Percentiles rank a stretch among this genome's conserved stretches.
These are phyloP conservation scores for Monilinia polystroma DNA, from an alignment of 2,329 filamentous ascomycete species.

Conservation along the genomic window DNA sequence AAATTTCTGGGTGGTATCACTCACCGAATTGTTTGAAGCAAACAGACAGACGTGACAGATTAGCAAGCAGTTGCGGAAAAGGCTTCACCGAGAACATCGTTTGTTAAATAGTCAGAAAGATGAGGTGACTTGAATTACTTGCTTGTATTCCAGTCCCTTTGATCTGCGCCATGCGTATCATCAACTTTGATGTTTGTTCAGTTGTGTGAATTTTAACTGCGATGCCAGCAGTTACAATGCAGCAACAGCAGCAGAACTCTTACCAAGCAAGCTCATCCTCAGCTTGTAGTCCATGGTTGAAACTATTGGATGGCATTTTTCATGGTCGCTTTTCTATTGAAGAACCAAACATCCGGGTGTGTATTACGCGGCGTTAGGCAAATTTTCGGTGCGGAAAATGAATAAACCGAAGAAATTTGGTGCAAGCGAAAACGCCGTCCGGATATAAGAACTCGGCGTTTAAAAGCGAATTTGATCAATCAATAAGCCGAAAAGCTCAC, in stretches of 20 bases:
- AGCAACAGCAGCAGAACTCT: too few relatives aligned
- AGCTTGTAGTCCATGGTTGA: too few relatives aligned
- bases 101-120: not conserved
- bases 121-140: not conserved
- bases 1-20: not conserved
- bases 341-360: too few relatives aligned
- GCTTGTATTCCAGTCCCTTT: not conserved
- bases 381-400: not conserved
- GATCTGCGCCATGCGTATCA: not conserved
- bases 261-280: too few relatives aligned
- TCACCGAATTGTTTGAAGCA: not conserved
- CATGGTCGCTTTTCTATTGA: too few relatives aligned
- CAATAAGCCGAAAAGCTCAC: slow-evolving; percentile 13
- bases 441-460: slow-evolving; percentile 3
- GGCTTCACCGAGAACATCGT: not conserved
- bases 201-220: too few relatives aligned
- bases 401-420: not conserved
- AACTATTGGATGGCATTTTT: too few relatives aligned
- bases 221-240: too few relatives aligned
- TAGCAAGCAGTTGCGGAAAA: not conserved
- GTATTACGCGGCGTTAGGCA: not conserved
- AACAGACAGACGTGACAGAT: not conserved
- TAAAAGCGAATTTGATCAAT: not conserved
- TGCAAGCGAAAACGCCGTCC: not conserved
- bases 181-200: slow-evolving; percentile 14